Evolutionary conservation across 108 stramenopile genomes (phyloP), one percentile per base, ranked within the genome.

Genomic region (Cyclotella distinguenda): DNA sequence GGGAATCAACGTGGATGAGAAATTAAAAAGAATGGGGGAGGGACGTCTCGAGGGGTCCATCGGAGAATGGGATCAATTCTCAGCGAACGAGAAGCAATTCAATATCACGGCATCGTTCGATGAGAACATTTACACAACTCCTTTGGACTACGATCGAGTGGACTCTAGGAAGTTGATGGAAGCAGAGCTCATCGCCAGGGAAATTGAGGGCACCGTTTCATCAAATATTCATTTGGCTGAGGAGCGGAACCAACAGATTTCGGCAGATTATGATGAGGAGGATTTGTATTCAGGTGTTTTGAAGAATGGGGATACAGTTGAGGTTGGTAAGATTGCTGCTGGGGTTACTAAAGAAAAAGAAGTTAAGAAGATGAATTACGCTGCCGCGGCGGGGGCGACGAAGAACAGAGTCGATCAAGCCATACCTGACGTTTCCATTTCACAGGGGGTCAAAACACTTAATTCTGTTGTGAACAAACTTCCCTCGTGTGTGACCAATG

Each of bases 51-150:
- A 74, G 31, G 89, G 85, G 57, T 58, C 62, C 40, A 90, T 88
- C 64, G 93, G 90, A 34, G 59, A 72, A 23, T 94, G 93, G 93
- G 89, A 90, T 84, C 94, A 97, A 66, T 97, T 97, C 70, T 70
- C 87, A 58, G 93, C 90, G 32, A 97, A 97, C 68, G 72, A 92
- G 61, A 67, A 82, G 32, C 65, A 84, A 44, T 97, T 96, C 77
- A 86, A 88, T 68, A 94, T 98, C 66, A 83, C 82, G 56, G 82
- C 91, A 11, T 75, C 87, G 21, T 98, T 80, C 55, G 95, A 98
- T 65, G 97, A 98, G 68, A 98, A 91, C 78, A 65, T 97, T n/a
- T 98, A 98, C 80, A 98, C 97, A 0, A 98, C 96, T 2, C 57
- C 70, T 36, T 79, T 97, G 58, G 91, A 97, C 64, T 91, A 86